Percentiles rank a stretch among this genome's conserved stretches.
Conservation (phyloP, 1,284 basidiomycete species). For the Trichosporon sp. region DNA sequence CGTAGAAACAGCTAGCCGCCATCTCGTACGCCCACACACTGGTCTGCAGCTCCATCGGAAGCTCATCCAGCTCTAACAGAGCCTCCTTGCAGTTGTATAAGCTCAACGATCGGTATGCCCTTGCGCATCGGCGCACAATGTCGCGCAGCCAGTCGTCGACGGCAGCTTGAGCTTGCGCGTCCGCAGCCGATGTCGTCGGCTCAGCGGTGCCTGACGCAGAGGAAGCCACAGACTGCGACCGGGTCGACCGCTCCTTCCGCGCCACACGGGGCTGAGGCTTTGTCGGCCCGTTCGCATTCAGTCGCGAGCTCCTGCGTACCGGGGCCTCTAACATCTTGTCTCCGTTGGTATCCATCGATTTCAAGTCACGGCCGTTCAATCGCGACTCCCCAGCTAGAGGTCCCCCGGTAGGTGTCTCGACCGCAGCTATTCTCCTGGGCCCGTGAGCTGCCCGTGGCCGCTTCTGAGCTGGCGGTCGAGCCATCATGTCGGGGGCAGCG, state of each 20-base stretch:
- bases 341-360: slow-evolving; percentile 32
- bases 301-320: slow-evolving; percentile 37
- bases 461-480: slow-evolving; percentile 47
- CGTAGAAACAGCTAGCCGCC: slow-evolving; percentile 79
- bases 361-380: slow-evolving; percentile 28
- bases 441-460: slow-evolving; percentile 31
- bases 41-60: slow-evolving; percentile 70
- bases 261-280: slow-evolving; percentile 18
- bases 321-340: slow-evolving; percentile 26
- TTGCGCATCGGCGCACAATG: slow-evolving; percentile 72
- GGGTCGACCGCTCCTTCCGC: slow-evolving; percentile 28
- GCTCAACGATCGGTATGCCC: slow-evolving; percentile 66
- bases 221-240: slow-evolving; percentile 45
- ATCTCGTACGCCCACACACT: slow-evolving; percentile 72
- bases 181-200: slow-evolving; percentile 60
- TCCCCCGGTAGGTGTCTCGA: slow-evolving; percentile 11
- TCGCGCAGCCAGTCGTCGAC: slow-evolving; percentile 80
- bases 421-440: not conserved
- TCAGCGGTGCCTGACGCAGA: slow-evolving; percentile 63
- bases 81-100: slow-evolving; percentile 71
- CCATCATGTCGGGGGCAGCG: slow-evolving; percentile 10
- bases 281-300: slow-evolving; percentile 26
- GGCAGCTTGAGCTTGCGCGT: slow-evolving; percentile 63
- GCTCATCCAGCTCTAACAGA: slow-evolving; percentile 65
- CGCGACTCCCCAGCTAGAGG: slow-evolving; percentile 20